Evolutionary conservation across 257 asterid species (phyloP).

Genomic region (Ligustrum vulgare): DNA sequence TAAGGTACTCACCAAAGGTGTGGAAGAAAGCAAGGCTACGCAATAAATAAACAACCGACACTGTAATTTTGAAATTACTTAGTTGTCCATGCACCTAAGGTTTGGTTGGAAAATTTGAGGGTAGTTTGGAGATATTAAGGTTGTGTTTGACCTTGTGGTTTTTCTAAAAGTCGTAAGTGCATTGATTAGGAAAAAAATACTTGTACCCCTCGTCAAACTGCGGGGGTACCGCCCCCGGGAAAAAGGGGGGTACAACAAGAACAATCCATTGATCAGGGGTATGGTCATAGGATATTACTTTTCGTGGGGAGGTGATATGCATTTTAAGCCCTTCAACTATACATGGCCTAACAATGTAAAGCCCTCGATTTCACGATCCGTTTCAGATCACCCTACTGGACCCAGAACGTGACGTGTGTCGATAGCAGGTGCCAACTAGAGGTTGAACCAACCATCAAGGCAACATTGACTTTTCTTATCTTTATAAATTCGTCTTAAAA

Average conservation of each 20-base stretch:
- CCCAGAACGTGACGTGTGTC: no score
- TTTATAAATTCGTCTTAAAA: no score
- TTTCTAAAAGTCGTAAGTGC: no score
- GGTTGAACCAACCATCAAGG: no score
- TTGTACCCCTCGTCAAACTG: no score
- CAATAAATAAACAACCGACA: slow-evolving; percentile 49
- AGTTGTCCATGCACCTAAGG: slow-evolving; percentile 8
- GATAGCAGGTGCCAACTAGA: no score
- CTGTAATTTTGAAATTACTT: slow-evolving; percentile 22
- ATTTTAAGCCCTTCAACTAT: background rate
- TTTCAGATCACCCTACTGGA: no score
- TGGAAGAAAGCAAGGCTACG: slow-evolving; percentile 27
- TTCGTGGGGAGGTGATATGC: background rate
- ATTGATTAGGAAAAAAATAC: no score
- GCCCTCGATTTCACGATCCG: no score
- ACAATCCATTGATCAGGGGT: slow-evolving; percentile 27
- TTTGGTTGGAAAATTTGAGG: background rate
- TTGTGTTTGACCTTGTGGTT: slow-evolving; percentile 26
- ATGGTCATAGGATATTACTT: background rate
- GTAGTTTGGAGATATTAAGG: background rate
- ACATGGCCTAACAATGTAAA: background rate
- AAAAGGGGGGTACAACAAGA: no score
- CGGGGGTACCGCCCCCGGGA: no score
- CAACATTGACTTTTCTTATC: no score
- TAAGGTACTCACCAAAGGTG: slow-evolving; percentile 65